Base-by-base conservation (phyloP, 2,329 filamentous ascomycete genomes). In the Sarocladium brachiariae region DNA sequence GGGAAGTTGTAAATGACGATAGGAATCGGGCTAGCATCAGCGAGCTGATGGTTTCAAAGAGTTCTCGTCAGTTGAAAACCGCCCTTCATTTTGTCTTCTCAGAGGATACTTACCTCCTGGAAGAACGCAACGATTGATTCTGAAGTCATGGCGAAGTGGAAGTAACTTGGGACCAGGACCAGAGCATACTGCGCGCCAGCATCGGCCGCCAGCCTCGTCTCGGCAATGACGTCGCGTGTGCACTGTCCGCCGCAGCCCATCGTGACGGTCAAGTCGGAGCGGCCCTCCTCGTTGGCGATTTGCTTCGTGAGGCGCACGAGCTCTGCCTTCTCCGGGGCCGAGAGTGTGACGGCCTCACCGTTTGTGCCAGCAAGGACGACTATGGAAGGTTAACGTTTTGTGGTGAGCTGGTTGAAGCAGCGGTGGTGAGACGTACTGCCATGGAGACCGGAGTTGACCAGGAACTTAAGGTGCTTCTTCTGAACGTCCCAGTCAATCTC, bases 1-100 rank as follows among this genome's bases (percentile, higher is more conserved):
- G 84, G 84, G 70, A 83, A 88, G 66, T 88, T 88, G 72, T 88
- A 88, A 52, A 89, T 81, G 35, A 88, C 66, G 21, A 88, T 70
- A 0, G 84, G 84, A 1, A 88, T 61, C 0, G 78, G 74, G 16
- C 75, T 80, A 2, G 73, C 74, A 47, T 75, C 71, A 2, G 84
- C 84, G 3, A 30, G 27, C 27, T 30, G n/a, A n/a, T n/a, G n/a
- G n/a, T n/a, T n/a, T n/a, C n/a, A n/a, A n/a, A n/a, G n/a, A n/a
- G n/a, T n/a, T n/a, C n/a, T n/a, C n/a, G n/a, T n/a, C n/a, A n/a
- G n/a, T n/a, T n/a, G n/a, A n/a, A n/a, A n/a, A n/a, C n/a, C n/a
- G n/a, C n/a, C n/a, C n/a, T n/a, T n/a, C n/a, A n/a, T n/a, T n/a
- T n/a, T n/a, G n/a, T n/a, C n/a, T n/a, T n/a, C n/a, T n/a, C n/a